phyloP scores from a whole-genome alignment of 805 yeast species.

The Wickerhamomyces pijperi region DNA sequence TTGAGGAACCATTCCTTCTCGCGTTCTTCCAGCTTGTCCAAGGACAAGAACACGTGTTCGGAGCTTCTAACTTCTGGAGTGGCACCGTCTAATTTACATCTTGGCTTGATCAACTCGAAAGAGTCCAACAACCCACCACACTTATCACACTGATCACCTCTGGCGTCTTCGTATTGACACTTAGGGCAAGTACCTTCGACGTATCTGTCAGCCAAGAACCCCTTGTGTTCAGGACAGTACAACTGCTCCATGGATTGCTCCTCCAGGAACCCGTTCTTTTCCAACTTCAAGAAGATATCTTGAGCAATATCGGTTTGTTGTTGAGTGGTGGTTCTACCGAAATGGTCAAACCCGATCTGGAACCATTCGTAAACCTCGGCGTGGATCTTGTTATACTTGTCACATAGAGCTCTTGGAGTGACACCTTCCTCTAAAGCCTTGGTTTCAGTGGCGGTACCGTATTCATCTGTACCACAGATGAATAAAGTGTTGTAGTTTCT shows the following conservation, averaged over 20 bases:
- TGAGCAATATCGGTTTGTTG: slow-evolving; percentile 93
- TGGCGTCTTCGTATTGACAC: slow-evolving; percentile 91
- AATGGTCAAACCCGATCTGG: slow-evolving; percentile 85
- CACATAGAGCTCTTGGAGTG: slow-evolving; percentile 82
- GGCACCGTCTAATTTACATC: slow-evolving; percentile 85
- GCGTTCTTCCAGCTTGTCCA: slow-evolving; percentile 75
- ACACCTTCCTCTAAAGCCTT: slow-evolving; percentile 92
- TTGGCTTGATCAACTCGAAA: slow-evolving; percentile 85
- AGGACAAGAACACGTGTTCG: slow-evolving; percentile 72
- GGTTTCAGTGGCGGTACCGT: slow-evolving; percentile 99
- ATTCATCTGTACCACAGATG: slow-evolving; percentile 97
- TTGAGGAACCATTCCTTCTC: slow-evolving; percentile 62
- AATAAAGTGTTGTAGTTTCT: slow-evolving; percentile 80
- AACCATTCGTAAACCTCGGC: slow-evolving; percentile 93
- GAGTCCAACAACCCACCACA: slow-evolving; percentile 90
- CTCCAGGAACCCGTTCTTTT: slow-evolving; percentile 72
- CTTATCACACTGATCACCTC: slow-evolving; percentile 98
- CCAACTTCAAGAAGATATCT: slow-evolving; percentile 70
- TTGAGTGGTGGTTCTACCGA: slow-evolving; percentile 92
- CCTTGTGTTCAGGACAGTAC: slow-evolving; percentile 82
- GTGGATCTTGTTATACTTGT: slow-evolving; percentile 80
- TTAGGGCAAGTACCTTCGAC: slow-evolving; percentile 97
- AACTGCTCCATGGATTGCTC: slow-evolving; percentile 84
- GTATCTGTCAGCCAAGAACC: slow-evolving; percentile 89
- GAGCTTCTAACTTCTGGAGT: slow-evolving; percentile 75